phyloP scores from a whole-genome alignment of 768 basidiomycete species.

The Russula lepida region DNA sequence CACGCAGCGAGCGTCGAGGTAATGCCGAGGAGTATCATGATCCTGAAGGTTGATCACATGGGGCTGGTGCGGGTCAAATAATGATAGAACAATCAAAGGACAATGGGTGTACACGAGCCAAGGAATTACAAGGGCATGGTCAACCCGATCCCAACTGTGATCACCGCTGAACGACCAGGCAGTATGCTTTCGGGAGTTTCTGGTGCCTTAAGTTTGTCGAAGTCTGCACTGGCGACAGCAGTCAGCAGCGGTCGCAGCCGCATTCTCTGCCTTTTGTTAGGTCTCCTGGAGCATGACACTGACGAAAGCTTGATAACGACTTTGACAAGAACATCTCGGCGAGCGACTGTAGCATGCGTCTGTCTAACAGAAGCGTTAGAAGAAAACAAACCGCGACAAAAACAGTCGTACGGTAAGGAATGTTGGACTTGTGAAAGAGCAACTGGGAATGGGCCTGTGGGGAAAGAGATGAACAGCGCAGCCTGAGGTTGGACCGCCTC shows the following conservation, averaged over 20 bases:
- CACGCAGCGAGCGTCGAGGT: constrained; percentile 93
- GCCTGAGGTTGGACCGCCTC: too few relatives aligned
- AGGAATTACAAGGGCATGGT: constrained; percentile 88
- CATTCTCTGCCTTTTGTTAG: constrained; percentile 77
- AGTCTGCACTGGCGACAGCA: constrained; percentile 40
- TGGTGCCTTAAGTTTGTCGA: constrained; percentile 92
- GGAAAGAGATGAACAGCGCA: too few relatives aligned
- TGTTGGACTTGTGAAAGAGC: not conserved
- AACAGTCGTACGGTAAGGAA: not conserved
- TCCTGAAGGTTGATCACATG: constrained; percentile 95
- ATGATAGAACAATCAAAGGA: not conserved
- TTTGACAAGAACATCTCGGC: constrained; percentile 86
- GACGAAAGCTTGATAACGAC: constrained; percentile 82
- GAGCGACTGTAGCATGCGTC: constrained; percentile 81
- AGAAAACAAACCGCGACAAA: not conserved
- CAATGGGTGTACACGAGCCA: constrained; percentile 70
- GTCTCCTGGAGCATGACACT: constrained; percentile 74
- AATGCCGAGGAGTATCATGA: constrained; percentile 87
- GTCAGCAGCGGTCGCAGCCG: constrained; percentile 43
- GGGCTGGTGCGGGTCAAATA: constrained; percentile 45
- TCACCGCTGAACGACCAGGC: constrained; percentile 81
- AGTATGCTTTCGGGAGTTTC: constrained; percentile 92
- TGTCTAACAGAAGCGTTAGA: constrained; percentile 60
- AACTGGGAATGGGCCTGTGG: too few relatives aligned
- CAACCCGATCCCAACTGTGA: constrained; percentile 89